Base-by-base conservation (phyloP, 805 yeast species). In the Jamesozyma gamospora region DNA sequence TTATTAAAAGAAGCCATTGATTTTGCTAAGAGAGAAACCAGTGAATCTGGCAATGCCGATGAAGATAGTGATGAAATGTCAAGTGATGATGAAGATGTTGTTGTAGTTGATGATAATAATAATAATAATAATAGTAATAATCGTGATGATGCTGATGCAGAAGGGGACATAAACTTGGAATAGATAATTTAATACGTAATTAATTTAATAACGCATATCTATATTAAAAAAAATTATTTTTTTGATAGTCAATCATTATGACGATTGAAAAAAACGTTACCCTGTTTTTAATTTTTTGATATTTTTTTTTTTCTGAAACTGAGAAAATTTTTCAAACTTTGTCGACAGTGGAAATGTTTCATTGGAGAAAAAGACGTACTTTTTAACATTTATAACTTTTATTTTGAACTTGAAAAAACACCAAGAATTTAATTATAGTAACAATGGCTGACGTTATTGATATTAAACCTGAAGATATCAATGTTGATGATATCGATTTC, bases 1-100 rank as follows among this genome's bases (percentile, higher is more conserved):
- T 62, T 90, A 47, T 68, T 87, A 40, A 76, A 76, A 37, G 95
- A 84, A 62, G 98, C 97, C 14, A 76, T 77, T 52, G 75, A 77
- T 55, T 76, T 70, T 47, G 97, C 97, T 4, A 80, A 82, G 62
- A 82, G 78, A 40, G 94, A 83, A 44, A 38, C 41, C 4, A 32
- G 30, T 9, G 80, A 79, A n/a, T 51, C 43, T n/a, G 58, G 51
- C 12, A 58, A 54, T 28, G 50, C 54, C 25, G 56, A 48, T 32
- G 33, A 41, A 16, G 54, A 47, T 16, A 42, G 49, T 25, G 50
- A 53, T 30, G 52, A 49, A 25, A 50, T 40, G 10, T 42, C 44
- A 8, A 49, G 40, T 15, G 46, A 43, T 35, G 58, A 54, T 27
- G 48, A 47, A 16, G 56, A 51, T n/a, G 51, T 45, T 14, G 45